phyloP scores from a whole-genome alignment of 2,329 filamentous ascomycete species.

The Cercospora beticola region DNA sequence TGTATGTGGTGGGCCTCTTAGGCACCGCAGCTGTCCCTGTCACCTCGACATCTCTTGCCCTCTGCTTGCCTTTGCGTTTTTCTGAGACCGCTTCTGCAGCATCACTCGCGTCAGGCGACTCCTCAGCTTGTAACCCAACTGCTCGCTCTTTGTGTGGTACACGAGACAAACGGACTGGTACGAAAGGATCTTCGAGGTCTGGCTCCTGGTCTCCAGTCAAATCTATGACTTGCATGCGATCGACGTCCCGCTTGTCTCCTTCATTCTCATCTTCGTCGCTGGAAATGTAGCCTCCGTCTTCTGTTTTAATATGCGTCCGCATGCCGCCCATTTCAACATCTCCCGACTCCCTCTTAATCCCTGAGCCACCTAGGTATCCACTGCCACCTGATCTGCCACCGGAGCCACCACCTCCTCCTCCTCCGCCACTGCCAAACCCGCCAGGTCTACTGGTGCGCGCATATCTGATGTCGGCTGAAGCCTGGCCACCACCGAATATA shows the following conservation, averaged over 20 bases:
- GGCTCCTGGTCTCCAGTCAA: constrained; percentile 49
- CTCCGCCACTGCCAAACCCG: constrained; percentile 16
- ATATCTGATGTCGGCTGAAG: constrained; percentile 22
- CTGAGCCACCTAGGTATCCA: constrained; percentile 30
- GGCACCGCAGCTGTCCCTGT: constrained; percentile 45
- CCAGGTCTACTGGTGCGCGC: constrained; percentile 17
- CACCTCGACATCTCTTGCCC: constrained; percentile 45
- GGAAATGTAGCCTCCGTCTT: constrained; percentile 46
- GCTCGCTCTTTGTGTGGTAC: constrained; percentile 57
- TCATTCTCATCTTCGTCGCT: constrained; percentile 53
- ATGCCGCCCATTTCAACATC: constrained; percentile 26
- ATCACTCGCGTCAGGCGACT: constrained; percentile 29
- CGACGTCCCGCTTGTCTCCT: constrained; percentile 54
- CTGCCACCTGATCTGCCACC: constrained; percentile 23
- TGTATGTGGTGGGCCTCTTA: constrained; percentile 41
- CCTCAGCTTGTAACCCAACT: constrained; percentile 47
- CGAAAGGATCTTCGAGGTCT: constrained; percentile 39
- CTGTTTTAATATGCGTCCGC: constrained; percentile 28
- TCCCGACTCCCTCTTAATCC: constrained; percentile 38
- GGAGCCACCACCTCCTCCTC: constrained; percentile 16
- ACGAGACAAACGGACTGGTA: constrained; percentile 57
- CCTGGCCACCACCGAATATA: constrained; percentile 43
- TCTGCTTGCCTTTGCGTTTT: constrained; percentile 41
- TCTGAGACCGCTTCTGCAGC: constrained; percentile 21
- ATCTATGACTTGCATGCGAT: constrained; percentile 57